Percentiles rank a stretch among this genome's conserved stretches.
phyloP scores from a whole-genome alignment of 1,139 yeast species.

The Sugiyamaella paludigena region DNA sequence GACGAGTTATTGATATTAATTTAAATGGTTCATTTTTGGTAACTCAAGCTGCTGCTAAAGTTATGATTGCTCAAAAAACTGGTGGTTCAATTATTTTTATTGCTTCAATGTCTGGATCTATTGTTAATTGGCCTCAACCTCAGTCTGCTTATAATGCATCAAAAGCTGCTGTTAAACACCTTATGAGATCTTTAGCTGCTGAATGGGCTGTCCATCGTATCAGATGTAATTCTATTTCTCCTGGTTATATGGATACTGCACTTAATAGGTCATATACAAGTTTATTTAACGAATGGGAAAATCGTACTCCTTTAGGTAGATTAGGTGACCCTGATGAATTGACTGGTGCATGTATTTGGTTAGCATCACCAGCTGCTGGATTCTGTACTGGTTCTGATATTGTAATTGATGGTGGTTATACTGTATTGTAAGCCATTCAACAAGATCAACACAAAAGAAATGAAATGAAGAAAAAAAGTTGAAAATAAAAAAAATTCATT shows the following conservation, averaged over 20 bases:
- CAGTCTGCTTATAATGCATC: constrained; percentile 66
- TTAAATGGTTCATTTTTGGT: constrained; percentile 77
- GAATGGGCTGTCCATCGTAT: constrained; percentile 58
- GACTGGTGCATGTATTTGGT: constrained; percentile 66
- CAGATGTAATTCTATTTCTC: constrained; percentile 55
- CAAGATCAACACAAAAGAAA: no score
- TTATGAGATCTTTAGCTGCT: constrained; percentile 53
- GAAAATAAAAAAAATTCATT: no score
- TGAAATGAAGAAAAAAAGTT: no score
- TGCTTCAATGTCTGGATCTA: constrained; percentile 83
- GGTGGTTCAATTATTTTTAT: constrained; percentile 59
- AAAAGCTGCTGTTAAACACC: constrained; percentile 59
- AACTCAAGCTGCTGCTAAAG: constrained; percentile 65
- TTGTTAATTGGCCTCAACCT: constrained; percentile 80
- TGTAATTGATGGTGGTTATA: constrained; percentile 69
- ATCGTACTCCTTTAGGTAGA: constrained; percentile 65
- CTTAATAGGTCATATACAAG: constrained; percentile 51
- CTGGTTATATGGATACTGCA: constrained; percentile 60
- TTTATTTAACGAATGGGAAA: constrained; percentile 53
- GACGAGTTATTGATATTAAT: constrained; percentile 70
- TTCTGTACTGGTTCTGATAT: constrained; percentile 67
- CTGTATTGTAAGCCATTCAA: constrained; percentile 36
- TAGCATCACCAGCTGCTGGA: constrained; percentile 61
- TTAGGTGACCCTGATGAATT: constrained; percentile 66
- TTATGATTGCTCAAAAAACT: constrained; percentile 54